A percentile compares a stretch with the other conserved stretches of the same genome.
Conservation (phyloP, 306 rosid species). For the Trifolium pratense region DNA sequence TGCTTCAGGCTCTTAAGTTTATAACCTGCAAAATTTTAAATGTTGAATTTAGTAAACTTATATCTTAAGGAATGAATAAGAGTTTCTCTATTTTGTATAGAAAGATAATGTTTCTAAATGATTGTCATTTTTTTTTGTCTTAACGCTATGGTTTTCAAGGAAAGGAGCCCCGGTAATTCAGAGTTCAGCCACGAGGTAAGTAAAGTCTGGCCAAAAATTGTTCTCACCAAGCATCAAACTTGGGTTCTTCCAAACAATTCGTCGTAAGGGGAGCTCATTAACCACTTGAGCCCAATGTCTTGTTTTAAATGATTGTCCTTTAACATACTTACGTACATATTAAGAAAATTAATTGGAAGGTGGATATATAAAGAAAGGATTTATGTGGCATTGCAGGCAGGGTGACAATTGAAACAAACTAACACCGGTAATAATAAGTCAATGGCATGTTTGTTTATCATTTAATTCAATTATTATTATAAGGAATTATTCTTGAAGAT, state of each 20-base stretch:
- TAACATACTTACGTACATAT: too few relatives aligned
- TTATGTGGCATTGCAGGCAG: conserved; percentile 21
- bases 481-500: conserved; percentile 20
- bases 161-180: too few relatives aligned
- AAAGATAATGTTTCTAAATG: not conserved
- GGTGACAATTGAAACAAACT: not conserved
- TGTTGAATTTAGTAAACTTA: conserved; percentile 7
- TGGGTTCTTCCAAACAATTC: too few relatives aligned
- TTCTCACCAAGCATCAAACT: too few relatives aligned
- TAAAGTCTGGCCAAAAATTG: too few relatives aligned
- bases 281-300: too few relatives aligned
- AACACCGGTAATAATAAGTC: conserved; percentile 22
- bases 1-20: not conserved
- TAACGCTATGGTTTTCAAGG: too few relatives aligned
- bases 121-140: too few relatives aligned
- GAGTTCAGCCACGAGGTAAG: too few relatives aligned
- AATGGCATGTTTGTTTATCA: conserved; percentile 12
- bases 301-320: not conserved
- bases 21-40: not conserved
- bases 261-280: too few relatives aligned
- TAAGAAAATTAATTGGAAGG: not conserved
- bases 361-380: not conserved
- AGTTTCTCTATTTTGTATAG: conserved; percentile 2
- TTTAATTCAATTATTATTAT: not conserved
- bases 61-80: not conserved